Evolutionary conservation across 1,284 basidiomycete species (phyloP), one percentile per base, ranked within the genome.

Genomic region (Ustilago trichophora): DNA sequence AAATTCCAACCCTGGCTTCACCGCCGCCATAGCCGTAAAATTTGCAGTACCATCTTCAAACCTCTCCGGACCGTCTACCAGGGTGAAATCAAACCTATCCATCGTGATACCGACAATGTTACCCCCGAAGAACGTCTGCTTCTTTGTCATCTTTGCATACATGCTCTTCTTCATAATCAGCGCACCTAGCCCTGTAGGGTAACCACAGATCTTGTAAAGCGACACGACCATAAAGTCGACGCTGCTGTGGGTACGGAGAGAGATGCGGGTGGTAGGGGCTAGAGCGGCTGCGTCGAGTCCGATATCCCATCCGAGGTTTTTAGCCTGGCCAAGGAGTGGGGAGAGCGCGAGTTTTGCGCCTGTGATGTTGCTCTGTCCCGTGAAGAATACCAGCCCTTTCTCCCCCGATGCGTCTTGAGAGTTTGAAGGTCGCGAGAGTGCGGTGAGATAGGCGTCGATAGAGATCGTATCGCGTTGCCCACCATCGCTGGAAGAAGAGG

Each of bases 171-270:
- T 34, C 29, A 66, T 0, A 4, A 66, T 21, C 19, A 66, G 26
- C 3, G 56, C 63, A 0, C 63, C 63, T 0, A 66, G 4, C 0
- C 62, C 62, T 0, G 62, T 65, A 2, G 62, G 62, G 24, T 46
- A 65, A 9, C 62, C 62, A 12, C 46, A 44, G 42, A 65, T 65
- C 47, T 65, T 65, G 46, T 65, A 66, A 24, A 59, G 24, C 22
- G 41, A 46, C 1, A 66, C 47, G 1, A 66, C 51, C 55, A 59
- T 59, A 22, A 54, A 59, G 21, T 66, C 63, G 9, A 66, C 43
- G 10, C 31, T 37, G 6, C 6, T 7, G 9, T 50, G 21, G 4
- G 27, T 7, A 2, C 29, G 16, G 0, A 59, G 27, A 4, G 32
- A 37, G 34, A 66, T 47, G 11, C 55, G 51, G 1, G 51, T 59